Evolutionary conservation across 83 land plant genomes (phyloP), one percentile per base, ranked within the genome.

Genomic region (Picea engelmannii): DNA sequence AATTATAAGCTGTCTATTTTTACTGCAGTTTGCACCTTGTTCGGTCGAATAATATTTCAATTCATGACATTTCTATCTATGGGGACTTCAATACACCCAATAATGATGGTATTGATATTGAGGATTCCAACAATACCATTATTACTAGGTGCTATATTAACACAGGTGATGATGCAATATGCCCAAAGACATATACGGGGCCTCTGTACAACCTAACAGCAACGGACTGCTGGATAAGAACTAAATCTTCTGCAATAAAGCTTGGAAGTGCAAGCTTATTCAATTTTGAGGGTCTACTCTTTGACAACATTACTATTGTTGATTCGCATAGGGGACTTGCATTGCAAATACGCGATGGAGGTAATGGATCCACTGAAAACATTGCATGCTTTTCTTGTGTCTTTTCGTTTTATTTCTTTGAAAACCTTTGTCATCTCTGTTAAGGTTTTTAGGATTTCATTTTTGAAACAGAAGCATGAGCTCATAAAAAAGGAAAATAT

Each of bases 91-190:
- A 96, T 78, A 87, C 96, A 17, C 98, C 98, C 15, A 96, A 96
- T 87, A 96, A 92, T 66, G 99, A 96, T 81, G 99, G 98, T 17
- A 96, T 96, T 11, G 99, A 96, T 76, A 92, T 96, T 9, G 93
- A 93, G 62, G 92, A 92, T 73, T 91, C 96, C 63, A 96, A 95
- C 91, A 93, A 95, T 83, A 96, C 99, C 13, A 17, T 84, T 60
- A 96, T 96, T 79, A 84, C 86, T 17, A 84, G 92, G 31, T 93
- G 96, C 87, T 80, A 80, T 24, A 96, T 96, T 11, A 88, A 95
- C 75, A 96, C 99, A 16, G 98, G 99, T 62, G 99, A 96, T 83
- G 99, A 96, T 81, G 98, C 94, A 1, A 96, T 96, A 58, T 96
- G 99, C 80, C 98, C 99, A 8, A 96, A 96, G 80, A 86, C 99